phyloP scores from a whole-genome alignment of 768 basidiomycete species.

The Termitomyces sp. region DNA sequence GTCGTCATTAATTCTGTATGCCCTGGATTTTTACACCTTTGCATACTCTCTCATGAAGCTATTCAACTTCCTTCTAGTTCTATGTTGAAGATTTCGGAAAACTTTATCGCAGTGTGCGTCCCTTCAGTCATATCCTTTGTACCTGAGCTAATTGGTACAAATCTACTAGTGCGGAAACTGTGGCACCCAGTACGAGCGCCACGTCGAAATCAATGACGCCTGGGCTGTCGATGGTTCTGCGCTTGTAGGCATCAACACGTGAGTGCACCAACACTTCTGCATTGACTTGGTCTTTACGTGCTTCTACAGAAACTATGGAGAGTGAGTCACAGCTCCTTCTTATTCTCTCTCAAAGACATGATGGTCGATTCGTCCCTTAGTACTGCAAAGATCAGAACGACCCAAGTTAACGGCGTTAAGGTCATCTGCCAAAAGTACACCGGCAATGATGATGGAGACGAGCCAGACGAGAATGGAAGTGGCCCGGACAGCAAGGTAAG shows the following conservation, averaged over 20 bases:
- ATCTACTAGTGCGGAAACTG: conserved; percentile 31
- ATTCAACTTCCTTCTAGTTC: conserved; percentile 24
- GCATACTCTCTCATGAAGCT: background rate
- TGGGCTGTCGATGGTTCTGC: conserved; percentile 30
- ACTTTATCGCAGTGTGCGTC: conserved; percentile 33
- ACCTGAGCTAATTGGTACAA: background rate
- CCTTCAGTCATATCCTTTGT: background rate
- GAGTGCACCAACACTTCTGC: conserved; percentile 1
- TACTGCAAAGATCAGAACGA: conserved; percentile 32
- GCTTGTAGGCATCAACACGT: conserved; percentile 34
- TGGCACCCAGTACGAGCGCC: conserved; percentile 28
- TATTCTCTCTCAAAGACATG: background rate
- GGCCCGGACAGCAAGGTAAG: conserved; percentile 31
- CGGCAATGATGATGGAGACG: conserved; percentile 30
- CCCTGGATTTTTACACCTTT: background rate
- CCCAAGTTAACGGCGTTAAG: conserved; percentile 26
- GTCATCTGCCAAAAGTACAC: conserved; percentile 31
- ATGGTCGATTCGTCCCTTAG: conserved; percentile 12
- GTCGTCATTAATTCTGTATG: conserved; percentile 38
- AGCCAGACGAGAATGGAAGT: conserved; percentile 27
- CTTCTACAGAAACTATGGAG: conserved; percentile 31
- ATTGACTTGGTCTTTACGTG: background rate
- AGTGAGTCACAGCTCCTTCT: conserved; percentile 21
- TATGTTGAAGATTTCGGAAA: conserved; percentile 40
- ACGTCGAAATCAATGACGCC: conserved; percentile 30